Conservation (phyloP, 148 eudicot genomes). For the Pouteria glomerata region DNA sequence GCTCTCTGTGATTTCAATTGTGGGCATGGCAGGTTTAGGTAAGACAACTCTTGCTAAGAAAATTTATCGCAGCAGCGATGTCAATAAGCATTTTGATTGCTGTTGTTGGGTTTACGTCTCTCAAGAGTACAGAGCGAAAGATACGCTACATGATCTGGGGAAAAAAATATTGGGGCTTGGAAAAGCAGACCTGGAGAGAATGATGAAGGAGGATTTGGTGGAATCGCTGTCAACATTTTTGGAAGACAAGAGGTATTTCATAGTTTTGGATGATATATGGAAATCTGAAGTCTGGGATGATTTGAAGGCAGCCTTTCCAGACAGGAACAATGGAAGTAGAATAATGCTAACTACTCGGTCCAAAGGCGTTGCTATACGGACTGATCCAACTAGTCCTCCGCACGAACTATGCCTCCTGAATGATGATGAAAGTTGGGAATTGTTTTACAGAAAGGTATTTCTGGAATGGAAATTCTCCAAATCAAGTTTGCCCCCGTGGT, state of each 20-base stretch:
- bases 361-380: slow-evolving; percentile 13
- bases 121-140: slow-evolving; percentile 13
- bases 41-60: slow-evolving; percentile 26
- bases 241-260: slow-evolving; percentile 16
- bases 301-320: slow-evolving; percentile 22
- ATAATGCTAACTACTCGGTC: slow-evolving; percentile 24
- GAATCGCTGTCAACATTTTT: slow-evolving; percentile 4
- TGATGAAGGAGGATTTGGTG: neutral
- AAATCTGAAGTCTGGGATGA: slow-evolving; percentile 19
- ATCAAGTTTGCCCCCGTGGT: neutral
- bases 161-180: neutral
- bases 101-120: slow-evolving; percentile 27
- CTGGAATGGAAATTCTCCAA: neutral
- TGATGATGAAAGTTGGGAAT: slow-evolving; percentile 17
- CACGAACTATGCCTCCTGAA: slow-evolving; percentile 10
- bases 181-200: neutral
- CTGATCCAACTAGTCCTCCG: slow-evolving; percentile 3
- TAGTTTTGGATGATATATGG: slow-evolving; percentile 33
- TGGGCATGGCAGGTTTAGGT: slow-evolving; percentile 33
- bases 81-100: slow-evolving; percentile 20
- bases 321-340: slow-evolving; percentile 17
- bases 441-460: too few species aligned
- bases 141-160: slow-evolving; percentile 12
- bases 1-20: slow-evolving; percentile 18
- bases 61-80: slow-evolving; percentile 4